Evolutionary conservation across 305 asterid species (phyloP), one percentile per base, ranked within the genome.

Genomic region (Fraxinus dipetala): DNA sequence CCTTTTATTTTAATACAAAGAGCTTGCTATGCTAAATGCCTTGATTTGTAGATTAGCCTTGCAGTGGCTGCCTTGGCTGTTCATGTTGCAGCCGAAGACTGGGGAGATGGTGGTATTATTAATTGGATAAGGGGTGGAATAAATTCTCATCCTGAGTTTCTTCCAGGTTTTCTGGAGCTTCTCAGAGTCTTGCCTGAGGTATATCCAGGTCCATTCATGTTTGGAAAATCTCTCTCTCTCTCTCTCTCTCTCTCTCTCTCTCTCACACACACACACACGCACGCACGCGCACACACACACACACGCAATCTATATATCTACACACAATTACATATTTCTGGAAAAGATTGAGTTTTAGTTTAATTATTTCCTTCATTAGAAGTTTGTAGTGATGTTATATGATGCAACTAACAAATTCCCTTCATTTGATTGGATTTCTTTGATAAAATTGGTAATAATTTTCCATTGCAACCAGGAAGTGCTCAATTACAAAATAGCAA

Each of bases 31-130:
- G 86, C 93, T 90, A 88, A 91, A 87, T 89, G 82, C 85, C 75
- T 85, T 83, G 78, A 77, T 83, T 70, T 92, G 88, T 91, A 96
- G 98, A 96, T 96, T 91, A 94, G 99, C 81, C 98, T 96, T 87
- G 99, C 99, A 81, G 97, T 96, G 86, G 99, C 98, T 86, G 98
- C 98, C 85, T 91, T 96, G 89, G 97, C 98, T 84, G 94, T 93
- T 85, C 99, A 96, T 85, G 98, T 93, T 76, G 92, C 98, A 78
- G 94, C 94, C 36, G 94, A 91, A 83, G 96, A 93, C 65, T 96
- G 98, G 99, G 98, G 98, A 81, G 95, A 92, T 88, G 97, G 98
- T 80, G 98, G 99, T 83, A 90, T 96, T 83, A 86, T 95, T 63
- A 91, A 87, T 79, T 96, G 99, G 99, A 87, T 93, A 65, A 89